phyloP scores from a whole-genome alignment of 176 grass and related monocot genomes.

The Zoysia pacifica region DNA sequence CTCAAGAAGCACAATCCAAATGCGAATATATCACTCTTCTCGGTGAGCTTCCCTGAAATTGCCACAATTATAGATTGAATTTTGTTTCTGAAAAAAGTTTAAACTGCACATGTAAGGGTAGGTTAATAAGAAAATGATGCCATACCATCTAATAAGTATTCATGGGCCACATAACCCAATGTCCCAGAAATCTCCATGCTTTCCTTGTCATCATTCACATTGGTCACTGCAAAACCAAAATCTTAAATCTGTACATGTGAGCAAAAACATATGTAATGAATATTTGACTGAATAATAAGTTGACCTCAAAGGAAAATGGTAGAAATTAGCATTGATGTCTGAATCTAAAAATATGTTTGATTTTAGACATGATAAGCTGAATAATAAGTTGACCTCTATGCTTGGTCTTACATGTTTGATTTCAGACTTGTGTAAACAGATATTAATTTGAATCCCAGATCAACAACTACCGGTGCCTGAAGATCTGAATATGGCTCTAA shows the following conservation, averaged over 20 bases:
- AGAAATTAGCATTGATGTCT: conserved; percentile 65
- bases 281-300: conserved; percentile 11
- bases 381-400: no score
- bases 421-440: no score
- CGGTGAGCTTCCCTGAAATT: no score
- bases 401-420: no score
- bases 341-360: conserved; percentile 95
- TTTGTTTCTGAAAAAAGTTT: background rate
- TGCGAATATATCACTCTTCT: no score
- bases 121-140: conserved; percentile 14
- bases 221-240: conserved; percentile 83
- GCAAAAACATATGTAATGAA: background rate
- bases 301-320: conserved; percentile 23
- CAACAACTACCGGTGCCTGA: no score
- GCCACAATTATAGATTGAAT: no score
- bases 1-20: no score
- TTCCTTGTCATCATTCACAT: conserved; percentile 59
- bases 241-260: conserved; percentile 78
- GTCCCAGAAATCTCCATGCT: conserved; percentile 84
- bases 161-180: conserved; percentile 90
- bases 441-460: no score
- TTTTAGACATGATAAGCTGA: no score
- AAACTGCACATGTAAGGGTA: background rate
- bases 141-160: conserved; percentile 85
- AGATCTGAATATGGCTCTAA: no score